Conservation (phyloP, 2,329 filamentous ascomycete genomes). For the Colletotrichum filicis region DNA sequence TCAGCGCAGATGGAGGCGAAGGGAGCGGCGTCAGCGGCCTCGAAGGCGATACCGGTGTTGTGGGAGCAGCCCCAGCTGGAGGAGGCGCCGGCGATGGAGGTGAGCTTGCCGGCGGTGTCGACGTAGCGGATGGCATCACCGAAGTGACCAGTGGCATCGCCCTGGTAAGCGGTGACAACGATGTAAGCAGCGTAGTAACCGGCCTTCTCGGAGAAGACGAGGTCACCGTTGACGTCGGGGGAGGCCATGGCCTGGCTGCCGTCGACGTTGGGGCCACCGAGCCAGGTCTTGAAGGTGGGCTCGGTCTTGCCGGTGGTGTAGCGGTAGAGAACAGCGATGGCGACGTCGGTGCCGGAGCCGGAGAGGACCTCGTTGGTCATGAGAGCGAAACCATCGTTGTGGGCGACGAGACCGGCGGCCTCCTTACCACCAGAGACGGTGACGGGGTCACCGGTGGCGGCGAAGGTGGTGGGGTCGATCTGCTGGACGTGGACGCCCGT, state of each 20-base stretch:
- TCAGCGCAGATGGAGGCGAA: conserved; percentile 70
- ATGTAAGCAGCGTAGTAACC: conserved; percentile 71
- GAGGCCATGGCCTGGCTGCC: conserved; percentile 58
- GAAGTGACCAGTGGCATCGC: conserved; percentile 64
- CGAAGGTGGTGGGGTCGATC: conserved; percentile 64
- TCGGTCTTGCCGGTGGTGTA: conserved; percentile 62
- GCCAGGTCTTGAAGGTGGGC: conserved; percentile 64
- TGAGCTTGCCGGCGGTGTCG: conserved; percentile 61
- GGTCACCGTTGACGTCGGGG: conserved; percentile 71
- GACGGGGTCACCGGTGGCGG: conserved; percentile 61
- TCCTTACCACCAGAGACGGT: conserved; percentile 66
- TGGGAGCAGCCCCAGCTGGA: conserved; percentile 71
- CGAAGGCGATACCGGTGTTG: conserved; percentile 73
- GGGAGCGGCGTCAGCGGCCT: conserved; percentile 66
- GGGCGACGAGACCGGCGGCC: conserved; percentile 69
- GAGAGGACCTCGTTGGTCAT: conserved; percentile 67
- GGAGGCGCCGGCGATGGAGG: conserved; percentile 62
- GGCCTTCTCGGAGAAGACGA: conserved; percentile 67
- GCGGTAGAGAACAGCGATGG: conserved; percentile 68
- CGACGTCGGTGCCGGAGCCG: conserved; percentile 59
- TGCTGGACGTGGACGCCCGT: conserved; percentile 68
- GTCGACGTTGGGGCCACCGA: conserved; percentile 67
- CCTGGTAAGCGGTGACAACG: conserved; percentile 68
- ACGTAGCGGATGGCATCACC: conserved; percentile 62
- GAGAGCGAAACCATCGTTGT: conserved; percentile 72